Evolutionary conservation across 2,329 filamentous ascomycete genomes (phyloP).

Genomic region (Epichloe aotearoae): DNA sequence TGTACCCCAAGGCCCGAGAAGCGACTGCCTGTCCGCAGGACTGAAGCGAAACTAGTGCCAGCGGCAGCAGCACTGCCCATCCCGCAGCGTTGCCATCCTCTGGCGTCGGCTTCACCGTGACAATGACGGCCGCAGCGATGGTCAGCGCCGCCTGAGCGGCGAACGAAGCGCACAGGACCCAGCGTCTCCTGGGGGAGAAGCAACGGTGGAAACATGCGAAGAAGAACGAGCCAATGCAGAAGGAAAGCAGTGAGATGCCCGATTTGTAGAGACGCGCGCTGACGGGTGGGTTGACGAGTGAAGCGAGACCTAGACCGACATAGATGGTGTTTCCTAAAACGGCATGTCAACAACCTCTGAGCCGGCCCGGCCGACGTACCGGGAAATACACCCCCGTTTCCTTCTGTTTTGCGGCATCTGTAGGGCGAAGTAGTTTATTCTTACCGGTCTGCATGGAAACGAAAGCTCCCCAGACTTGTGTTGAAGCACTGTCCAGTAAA

Average conservation of each 20-base stretch:
- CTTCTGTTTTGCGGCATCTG: not conserved
- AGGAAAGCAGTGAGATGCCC: conserved; percentile 53
- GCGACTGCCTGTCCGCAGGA: conserved; percentile 67
- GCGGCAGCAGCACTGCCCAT: conserved; percentile 51
- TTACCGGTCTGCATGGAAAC: conserved; percentile 72
- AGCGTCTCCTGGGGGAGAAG: conserved; percentile 48
- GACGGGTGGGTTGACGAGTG: conserved; percentile 25
- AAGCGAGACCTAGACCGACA: conserved; percentile 58
- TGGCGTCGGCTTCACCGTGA: conserved; percentile 30
- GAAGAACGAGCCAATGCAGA: conserved; percentile 58
- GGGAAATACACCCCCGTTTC: too few relatives aligned
- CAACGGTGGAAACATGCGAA: conserved; percentile 56
- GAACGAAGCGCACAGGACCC: conserved; percentile 51
- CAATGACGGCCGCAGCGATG: conserved; percentile 37
- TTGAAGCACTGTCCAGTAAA: conserved; percentile 61
- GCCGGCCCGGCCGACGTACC: too few relatives aligned
- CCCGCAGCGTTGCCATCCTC: conserved; percentile 28
- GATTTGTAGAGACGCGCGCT: conserved; percentile 39
- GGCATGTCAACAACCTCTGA: not conserved
- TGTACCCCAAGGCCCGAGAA: conserved; percentile 55
- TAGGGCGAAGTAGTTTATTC: conserved; percentile 8
- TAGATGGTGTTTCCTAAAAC: conserved; percentile 62
- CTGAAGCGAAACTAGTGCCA: conserved; percentile 62
- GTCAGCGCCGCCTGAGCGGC: conserved; percentile 36
- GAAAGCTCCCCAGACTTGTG: conserved; percentile 67